Evolutionary conservation across 2,329 filamentous ascomycete genomes (phyloP).

Genomic region (Lachnellula subtilissima): DNA sequence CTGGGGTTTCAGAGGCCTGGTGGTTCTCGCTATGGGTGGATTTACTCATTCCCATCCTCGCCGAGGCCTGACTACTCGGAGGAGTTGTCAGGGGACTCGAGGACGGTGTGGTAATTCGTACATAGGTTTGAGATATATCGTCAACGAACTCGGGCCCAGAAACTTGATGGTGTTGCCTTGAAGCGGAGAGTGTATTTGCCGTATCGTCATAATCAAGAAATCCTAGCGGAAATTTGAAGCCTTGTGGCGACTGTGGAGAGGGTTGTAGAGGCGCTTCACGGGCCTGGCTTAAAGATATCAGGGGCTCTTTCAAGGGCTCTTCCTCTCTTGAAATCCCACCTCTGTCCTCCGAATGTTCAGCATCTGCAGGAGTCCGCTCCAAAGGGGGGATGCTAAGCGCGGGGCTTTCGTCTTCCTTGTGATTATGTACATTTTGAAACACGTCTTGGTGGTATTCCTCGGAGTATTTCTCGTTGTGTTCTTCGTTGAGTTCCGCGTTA

Average conservation of each 20-base stretch:
- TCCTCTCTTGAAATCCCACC: background rate
- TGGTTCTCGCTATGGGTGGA: background rate
- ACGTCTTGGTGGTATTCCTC: background rate
- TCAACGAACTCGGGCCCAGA: slow-evolving; percentile 19
- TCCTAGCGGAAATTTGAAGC: slow-evolving; percentile 14
- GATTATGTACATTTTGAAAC: background rate
- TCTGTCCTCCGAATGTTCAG: too few relatives aligned
- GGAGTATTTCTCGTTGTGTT: too few relatives aligned
- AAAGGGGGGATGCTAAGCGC: too few relatives aligned
- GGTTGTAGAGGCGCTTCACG: background rate
- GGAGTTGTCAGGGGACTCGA: slow-evolving; percentile 28
- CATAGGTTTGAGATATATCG: slow-evolving; percentile 36
- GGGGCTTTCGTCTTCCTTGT: too few relatives aligned
- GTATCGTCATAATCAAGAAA: slow-evolving; percentile 7
- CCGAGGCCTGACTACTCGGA: slow-evolving; percentile 9
- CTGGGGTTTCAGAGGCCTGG: background rate
- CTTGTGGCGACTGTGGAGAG: slow-evolving; percentile 6
- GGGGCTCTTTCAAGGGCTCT: background rate
- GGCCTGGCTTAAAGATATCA: background rate
- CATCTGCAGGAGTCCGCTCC: too few relatives aligned
- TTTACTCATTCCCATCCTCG: background rate
- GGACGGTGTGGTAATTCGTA: slow-evolving; percentile 33
- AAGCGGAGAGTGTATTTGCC: background rate
- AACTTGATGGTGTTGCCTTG: background rate
- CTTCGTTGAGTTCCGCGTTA: background rate